A percentile compares a stretch with the other conserved stretches of the same genome.
phyloP scores from a whole-genome alignment of 345 rosid species.

The Syzygium aqueum region DNA sequence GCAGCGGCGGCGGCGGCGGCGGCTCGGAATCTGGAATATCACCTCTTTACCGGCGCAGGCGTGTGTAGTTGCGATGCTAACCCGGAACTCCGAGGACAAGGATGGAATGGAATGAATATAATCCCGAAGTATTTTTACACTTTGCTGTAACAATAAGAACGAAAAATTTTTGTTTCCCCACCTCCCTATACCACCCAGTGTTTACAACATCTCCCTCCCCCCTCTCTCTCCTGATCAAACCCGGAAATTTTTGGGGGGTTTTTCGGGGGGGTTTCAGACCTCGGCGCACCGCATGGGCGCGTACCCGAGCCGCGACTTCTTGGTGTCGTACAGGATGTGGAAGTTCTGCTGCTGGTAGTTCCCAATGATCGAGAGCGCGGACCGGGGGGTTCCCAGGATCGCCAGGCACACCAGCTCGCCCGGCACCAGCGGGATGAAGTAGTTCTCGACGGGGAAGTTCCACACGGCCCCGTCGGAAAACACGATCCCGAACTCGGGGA shows the following conservation, averaged over 20 bases:
- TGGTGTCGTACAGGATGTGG: slow-evolving; percentile 78
- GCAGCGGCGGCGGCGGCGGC: neutral
- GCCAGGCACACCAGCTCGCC: slow-evolving; percentile 77
- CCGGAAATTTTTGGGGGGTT: neutral
- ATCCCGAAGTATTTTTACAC: neutral
- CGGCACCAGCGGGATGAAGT: slow-evolving; percentile 49
- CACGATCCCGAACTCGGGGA: slow-evolving; percentile 64
- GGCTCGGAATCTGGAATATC: neutral
- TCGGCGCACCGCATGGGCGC: slow-evolving; percentile 81
- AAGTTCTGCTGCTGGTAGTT: slow-evolving; percentile 98
- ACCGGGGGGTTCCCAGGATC: slow-evolving; percentile 63
- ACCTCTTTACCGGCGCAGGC: neutral
- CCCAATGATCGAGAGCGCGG: slow-evolving; percentile 78
- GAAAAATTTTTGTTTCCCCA: neutral
- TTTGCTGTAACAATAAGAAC: neutral
- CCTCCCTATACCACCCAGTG: neutral
- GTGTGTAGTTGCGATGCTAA: neutral
- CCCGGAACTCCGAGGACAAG: neutral
- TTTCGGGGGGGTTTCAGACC: slow-evolving; percentile 7
- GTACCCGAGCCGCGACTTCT: slow-evolving; percentile 76
- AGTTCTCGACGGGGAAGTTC: slow-evolving; percentile 86
- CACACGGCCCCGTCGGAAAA: slow-evolving; percentile 77
- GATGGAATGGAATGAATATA: neutral
- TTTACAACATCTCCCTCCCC: neutral
- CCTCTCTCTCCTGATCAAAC: neutral